Conservation (phyloP, 2,329 filamentous ascomycete species). For the Cladosporium sp. region DNA sequence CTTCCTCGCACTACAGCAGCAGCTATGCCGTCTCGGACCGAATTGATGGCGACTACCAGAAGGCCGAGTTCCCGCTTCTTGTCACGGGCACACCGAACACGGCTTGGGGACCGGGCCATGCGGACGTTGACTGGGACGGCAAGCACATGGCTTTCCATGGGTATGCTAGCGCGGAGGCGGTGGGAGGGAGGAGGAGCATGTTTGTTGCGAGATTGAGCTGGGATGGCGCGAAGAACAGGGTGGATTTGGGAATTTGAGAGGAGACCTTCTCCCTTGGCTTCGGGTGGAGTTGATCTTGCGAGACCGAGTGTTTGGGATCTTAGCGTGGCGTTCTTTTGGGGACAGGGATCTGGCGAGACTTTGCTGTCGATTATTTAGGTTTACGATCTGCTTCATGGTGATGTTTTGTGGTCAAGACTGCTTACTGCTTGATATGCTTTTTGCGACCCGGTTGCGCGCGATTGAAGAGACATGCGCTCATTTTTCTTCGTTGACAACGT, state of each 20-base stretch:
- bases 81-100: conserved; percentile 7
- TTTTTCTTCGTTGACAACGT: no score
- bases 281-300: no score
- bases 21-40: conserved; percentile 16
- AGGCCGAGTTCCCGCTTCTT: conserved; percentile 15
- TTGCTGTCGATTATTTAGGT: no score
- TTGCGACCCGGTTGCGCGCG: no score
- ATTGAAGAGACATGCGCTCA: no score
- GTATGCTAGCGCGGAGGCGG: conserved; percentile 4
- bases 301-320: no score
- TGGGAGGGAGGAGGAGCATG: conserved; percentile 15
- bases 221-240: not conserved
- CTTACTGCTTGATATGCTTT: no score
- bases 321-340: no score
- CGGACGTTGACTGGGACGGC: conserved; percentile 18
- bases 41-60: conserved; percentile 16
- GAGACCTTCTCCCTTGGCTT: not conserved
- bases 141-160: conserved; percentile 21
- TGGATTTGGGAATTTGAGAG: not conserved
- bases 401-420: no score
- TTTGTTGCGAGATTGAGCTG: conserved; percentile 13
- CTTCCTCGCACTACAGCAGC: conserved; percentile 1
- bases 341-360: no score
- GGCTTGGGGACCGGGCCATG: conserved; percentile 19
- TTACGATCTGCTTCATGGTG: no score